Base-by-base conservation (phyloP, 2,329 filamentous ascomycete genomes). In the Albifimbria verrucaria region DNA sequence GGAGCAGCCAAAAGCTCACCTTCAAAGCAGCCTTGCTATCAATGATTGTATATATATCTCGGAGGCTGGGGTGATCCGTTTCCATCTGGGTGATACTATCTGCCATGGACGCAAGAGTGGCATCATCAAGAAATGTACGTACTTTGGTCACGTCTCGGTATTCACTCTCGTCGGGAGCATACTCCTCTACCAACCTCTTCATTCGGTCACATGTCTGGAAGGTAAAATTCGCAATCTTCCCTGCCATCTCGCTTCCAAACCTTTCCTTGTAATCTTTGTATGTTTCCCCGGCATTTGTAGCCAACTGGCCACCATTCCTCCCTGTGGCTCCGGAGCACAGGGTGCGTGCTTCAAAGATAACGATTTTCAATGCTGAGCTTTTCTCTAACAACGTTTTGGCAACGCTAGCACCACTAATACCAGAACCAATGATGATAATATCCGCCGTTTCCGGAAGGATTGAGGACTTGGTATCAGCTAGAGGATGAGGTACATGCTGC, bases 171-270 rank as follows among this genome's bases (percentile, higher is more conserved):
- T 56, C 45, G 23, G 57, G 50, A 17, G 57, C 24, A 21, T 57
- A 50, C 12, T 53, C 52, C 4, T 58, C 52, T 11, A 65, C 55
- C 52, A 51, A 54, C 18, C 58, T 53, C 45, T 60, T 55, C 1
- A 59, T 22, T 15, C 56, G 24, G 21, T 68, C 62, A 4, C 77
- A 59, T 48, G 76, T 72, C 25, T 61, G 49, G 23, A 73, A 59
- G 54, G 73, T 71, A 50, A 80, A 79, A 1, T 68, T 59, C 1
- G 72, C 67, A n/a, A 79, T 67, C 46, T 68, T 65, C 18, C 67
- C 68, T 2, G 78, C 77, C 3, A 66, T 61, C 41, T 70, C 68
- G 1, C 59, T 54, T 0, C 71, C 68, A 28, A 70, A 58, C 20
- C 53, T 55, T 7, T 57, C 42, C 28, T 65, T 62, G 4, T 76